Evolutionary conservation across 805 yeast species (phyloP).

Genomic region (Priceomyces fermenticarens): DNA sequence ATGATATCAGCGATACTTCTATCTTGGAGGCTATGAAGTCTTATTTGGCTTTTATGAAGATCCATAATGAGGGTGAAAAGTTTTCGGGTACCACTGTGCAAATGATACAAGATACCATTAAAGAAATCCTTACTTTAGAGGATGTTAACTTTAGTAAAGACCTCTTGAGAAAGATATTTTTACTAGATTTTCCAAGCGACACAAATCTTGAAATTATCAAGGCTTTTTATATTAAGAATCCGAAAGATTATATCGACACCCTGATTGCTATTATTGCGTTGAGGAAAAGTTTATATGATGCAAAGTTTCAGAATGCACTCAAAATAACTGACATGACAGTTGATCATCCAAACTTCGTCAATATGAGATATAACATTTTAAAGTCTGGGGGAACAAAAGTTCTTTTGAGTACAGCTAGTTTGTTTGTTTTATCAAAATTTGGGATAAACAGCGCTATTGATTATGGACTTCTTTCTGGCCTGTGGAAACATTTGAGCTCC

Average conservation of each 20-base stretch:
- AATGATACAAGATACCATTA: slow-evolving; percentile 17
- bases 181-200: slow-evolving; percentile 30
- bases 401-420: slow-evolving; percentile 27
- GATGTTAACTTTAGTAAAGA: slow-evolving; percentile 16
- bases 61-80: slow-evolving; percentile 18
- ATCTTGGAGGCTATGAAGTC: slow-evolving; percentile 17
- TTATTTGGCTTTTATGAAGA: slow-evolving; percentile 18
- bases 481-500: slow-evolving; percentile 37
- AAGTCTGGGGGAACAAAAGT: slow-evolving; percentile 28
- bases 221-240: slow-evolving; percentile 23
- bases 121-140: slow-evolving; percentile 17
- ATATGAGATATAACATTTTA: slow-evolving; percentile 26
- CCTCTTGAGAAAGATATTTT: slow-evolving; percentile 26
- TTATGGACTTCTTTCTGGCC: slow-evolving; percentile 34
- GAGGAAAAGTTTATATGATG: slow-evolving; percentile 54
- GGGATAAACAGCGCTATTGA: slow-evolving; percentile 41
- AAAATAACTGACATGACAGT: slow-evolving; percentile 58
- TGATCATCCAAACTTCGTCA: slow-evolving; percentile 52
- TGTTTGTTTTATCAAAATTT: slow-evolving; percentile 37
- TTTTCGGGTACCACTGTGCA: slow-evolving; percentile 20
- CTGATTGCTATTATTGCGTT: slow-evolving; percentile 59
- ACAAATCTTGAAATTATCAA: slow-evolving; percentile 27
- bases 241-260: slow-evolving; percentile 27
- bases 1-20: no score
- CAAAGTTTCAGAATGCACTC: slow-evolving; percentile 55